Evolutionary conservation across 1,284 basidiomycete species (phyloP).

Genomic region (Fomitopsis schrenkii): DNA sequence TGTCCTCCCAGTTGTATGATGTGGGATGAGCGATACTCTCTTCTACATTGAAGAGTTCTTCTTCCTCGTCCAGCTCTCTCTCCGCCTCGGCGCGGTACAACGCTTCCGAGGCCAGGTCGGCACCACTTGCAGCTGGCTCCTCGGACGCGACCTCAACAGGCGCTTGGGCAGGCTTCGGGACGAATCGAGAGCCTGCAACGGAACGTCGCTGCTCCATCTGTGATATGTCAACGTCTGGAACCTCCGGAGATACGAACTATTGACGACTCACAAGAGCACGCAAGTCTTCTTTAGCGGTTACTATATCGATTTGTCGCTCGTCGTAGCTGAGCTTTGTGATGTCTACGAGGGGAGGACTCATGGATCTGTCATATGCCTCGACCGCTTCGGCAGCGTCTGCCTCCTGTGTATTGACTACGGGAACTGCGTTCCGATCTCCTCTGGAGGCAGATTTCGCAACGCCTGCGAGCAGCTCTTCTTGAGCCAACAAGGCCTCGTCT

Average conservation of each 20-base stretch:
- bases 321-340: slow-evolving; percentile 68
- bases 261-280: slow-evolving; percentile 56
- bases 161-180: slow-evolving; percentile 66
- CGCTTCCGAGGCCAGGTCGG: slow-evolving; percentile 82
- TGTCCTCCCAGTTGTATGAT: slow-evolving; percentile 97
- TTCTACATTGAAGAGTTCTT: slow-evolving; percentile 90
- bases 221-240: not conserved
- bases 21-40: slow-evolving; percentile 79
- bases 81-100: slow-evolving; percentile 86
- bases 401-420: slow-evolving; percentile 35
- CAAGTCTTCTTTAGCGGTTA: slow-evolving; percentile 66
- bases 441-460: slow-evolving; percentile 55
- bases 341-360: slow-evolving; percentile 78
- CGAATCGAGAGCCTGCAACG: slow-evolving; percentile 81
- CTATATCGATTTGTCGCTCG: slow-evolving; percentile 74
- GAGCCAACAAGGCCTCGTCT: slow-evolving; percentile 90
- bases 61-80: slow-evolving; percentile 91
- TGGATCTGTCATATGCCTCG: slow-evolving; percentile 76
- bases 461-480: slow-evolving; percentile 86
- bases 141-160: slow-evolving; percentile 40
- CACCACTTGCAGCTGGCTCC: slow-evolving; percentile 53
- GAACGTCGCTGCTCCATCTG: slow-evolving; percentile 75
- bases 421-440: slow-evolving; percentile 28
- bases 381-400: slow-evolving; percentile 51
- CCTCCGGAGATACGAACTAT: not conserved